A percentile compares a stretch with the other conserved stretches of the same genome.
These are phyloP conservation scores for Tubosaeta sp. DNA, from an alignment of 768 basidiomycete genomes.

Conservation along the genomic window DNA sequence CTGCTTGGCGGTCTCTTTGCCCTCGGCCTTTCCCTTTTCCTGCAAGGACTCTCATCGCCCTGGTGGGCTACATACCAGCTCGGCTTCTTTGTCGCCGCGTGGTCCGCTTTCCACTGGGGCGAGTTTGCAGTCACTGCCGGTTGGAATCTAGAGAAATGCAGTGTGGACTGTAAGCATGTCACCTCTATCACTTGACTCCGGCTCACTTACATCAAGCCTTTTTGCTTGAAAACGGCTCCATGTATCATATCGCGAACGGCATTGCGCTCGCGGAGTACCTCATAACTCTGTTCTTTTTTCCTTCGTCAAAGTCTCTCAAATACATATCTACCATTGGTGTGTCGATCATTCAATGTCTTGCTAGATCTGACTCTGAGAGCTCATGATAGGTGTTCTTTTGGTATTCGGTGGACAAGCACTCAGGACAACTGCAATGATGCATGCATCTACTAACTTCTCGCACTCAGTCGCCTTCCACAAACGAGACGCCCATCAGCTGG, in stretches of 20 bases:
- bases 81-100: constrained; percentile 77
- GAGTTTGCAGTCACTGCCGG: constrained; percentile 96
- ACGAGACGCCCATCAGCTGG: constrained; percentile 67
- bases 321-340: constrained; percentile 59
- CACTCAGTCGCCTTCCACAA: constrained; percentile 81
- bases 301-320: constrained; percentile 55
- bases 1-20: constrained; percentile 72
- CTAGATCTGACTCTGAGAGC: not conserved
- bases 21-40: constrained; percentile 49
- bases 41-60: constrained; percentile 36
- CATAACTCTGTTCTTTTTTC: constrained; percentile 60
- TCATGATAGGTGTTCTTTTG: constrained; percentile 53
- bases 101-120: constrained; percentile 87
- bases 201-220: constrained; percentile 56
- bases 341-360: constrained; percentile 15
- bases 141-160: constrained; percentile 91
- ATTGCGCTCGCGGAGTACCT: constrained; percentile 80
- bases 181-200: not conserved
- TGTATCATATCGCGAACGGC: constrained; percentile 83
- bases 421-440: constrained; percentile 93
- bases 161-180: constrained; percentile 76
- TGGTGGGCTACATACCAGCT: constrained; percentile 76
- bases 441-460: constrained; percentile 90
- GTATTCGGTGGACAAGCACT: constrained; percentile 70
- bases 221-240: constrained; percentile 81